A percentile compares a stretch with the other conserved stretches of the same genome.
Conservation (phyloP, 1,284 basidiomycete genomes). For the Rhodotorula sp. region DNA sequence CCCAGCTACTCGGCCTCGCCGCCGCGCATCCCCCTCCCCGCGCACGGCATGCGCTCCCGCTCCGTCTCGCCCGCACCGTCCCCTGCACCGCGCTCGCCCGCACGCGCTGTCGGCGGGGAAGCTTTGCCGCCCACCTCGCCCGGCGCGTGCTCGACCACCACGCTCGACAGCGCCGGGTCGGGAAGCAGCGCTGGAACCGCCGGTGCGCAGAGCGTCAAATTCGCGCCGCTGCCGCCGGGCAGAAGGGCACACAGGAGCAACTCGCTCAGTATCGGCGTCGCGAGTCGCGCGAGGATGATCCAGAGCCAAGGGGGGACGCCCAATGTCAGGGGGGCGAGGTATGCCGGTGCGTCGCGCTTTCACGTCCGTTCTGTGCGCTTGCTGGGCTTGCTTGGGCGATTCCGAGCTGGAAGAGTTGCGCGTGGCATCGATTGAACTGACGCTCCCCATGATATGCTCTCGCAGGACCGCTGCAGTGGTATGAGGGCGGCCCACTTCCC, state of each 20-base stretch:
- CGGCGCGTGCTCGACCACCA: not conserved
- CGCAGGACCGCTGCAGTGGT: conserved; percentile 40
- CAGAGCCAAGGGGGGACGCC: conserved; percentile 24
- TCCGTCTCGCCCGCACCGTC: conserved; percentile 7
- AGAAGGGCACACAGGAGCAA: conserved; percentile 25
- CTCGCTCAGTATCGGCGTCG: conserved; percentile 37
- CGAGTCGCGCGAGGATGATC: conserved; percentile 36
- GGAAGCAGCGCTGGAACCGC: not conserved
- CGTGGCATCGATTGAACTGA: not conserved
- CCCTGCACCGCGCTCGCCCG: not conserved
- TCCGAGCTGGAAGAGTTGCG: too few relatives aligned
- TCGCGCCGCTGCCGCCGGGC: conserved; percentile 36
- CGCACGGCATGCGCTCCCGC: conserved; percentile 8
- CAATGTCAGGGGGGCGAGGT: conserved; percentile 23
- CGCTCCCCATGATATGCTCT: too few relatives aligned
- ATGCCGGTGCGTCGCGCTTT: conserved; percentile 29
- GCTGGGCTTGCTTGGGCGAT: too few relatives aligned
- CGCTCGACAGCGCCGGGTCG: not conserved
- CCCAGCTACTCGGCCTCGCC: not conserved
- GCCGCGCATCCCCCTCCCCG: not conserved
- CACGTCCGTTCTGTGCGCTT: not conserved
- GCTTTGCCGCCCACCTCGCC: conserved; percentile 1
- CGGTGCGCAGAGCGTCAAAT: conserved; percentile 16
- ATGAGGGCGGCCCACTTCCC: conserved; percentile 35
- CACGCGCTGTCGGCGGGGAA: not conserved